Evolutionary conservation across 768 basidiomycete species (phyloP), one percentile per base, ranked within the genome.

Genomic region (Tephrocybe sp.): DNA sequence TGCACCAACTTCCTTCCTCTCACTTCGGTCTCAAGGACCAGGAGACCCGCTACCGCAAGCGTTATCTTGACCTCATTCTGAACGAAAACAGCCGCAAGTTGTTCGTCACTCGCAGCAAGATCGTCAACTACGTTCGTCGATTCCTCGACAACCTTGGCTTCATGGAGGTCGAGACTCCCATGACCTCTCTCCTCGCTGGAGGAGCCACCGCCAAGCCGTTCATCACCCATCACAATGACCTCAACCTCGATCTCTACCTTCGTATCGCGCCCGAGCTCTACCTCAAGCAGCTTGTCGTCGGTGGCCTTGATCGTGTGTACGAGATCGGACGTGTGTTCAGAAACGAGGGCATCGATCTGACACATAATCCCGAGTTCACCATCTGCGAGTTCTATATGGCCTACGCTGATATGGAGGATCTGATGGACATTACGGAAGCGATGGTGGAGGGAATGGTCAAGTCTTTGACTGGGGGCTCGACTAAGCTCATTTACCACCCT

Each of bases 351-450:
- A 99, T 99, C 64, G 97, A 99, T 73, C 74, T 99, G 58, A 99
- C 97, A 15, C 97, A 99, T 70, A 99, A 99, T 71, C 97, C 97
- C 59, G 97, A 99, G 69, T 98, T 98, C 75, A 91, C 93, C 4
- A 96, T 98, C 73, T 98, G 96, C 80, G 96, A 99, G 74, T 98
- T 99, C 73, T 99, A 98, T 66, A 98, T 99, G 96, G 96, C 97
- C 25, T 98, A 98, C 62, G 97, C 97, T 52, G 97, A 98, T 68
- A 95, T 96, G 94, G 88, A 92, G 74, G 97, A 98, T 65, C 52
- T 98, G 51, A 98, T 99, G 96, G 97, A 98, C 36, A 79, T 98
- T 51, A 99, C 97, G 14, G 97, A 99, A 71, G 72, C 74, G 37
- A 77, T 99, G 74, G 66, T 98, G 15, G 90, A 94, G 63, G 92